Percentiles rank a stretch among this genome's conserved stretches.
Evolutionary conservation across 345 rosid species (phyloP).

Genomic region (Diplotaxis tenuifolia): DNA sequence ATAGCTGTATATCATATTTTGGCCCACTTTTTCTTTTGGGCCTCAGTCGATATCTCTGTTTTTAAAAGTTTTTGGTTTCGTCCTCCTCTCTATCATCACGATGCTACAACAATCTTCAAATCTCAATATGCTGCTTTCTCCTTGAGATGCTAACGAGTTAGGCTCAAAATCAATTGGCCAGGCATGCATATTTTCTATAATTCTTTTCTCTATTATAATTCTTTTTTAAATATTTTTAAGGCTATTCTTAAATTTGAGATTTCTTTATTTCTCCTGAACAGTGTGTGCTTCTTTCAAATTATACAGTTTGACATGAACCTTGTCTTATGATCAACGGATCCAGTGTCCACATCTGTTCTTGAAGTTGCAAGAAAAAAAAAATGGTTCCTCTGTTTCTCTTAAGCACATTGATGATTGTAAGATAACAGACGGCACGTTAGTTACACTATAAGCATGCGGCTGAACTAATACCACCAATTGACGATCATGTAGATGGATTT

Average conservation of each 20-base stretch:
- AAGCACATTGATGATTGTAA: too few relatives aligned
- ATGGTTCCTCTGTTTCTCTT: too few relatives aligned
- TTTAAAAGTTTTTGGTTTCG: too few relatives aligned
- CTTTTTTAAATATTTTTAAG: background rate
- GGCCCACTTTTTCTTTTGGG: too few relatives aligned
- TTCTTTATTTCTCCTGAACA: background rate
- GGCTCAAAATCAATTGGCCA: background rate
- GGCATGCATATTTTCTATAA: background rate
- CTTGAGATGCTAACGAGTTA: slow-evolving; percentile 1
- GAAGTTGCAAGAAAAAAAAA: too few relatives aligned
- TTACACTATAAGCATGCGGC: too few relatives aligned
- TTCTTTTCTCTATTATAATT: background rate
- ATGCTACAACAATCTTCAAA: background rate
- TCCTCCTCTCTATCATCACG: background rate
- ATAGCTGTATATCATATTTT: too few relatives aligned
- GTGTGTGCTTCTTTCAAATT: background rate
- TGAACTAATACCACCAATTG: background rate
- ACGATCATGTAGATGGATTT: background rate
- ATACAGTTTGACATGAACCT: background rate
- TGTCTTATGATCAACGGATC: too few relatives aligned
- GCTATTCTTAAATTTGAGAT: background rate
- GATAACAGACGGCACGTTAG: too few relatives aligned
- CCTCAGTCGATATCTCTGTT: too few relatives aligned
- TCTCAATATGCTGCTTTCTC: background rate
- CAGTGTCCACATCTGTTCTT: too few relatives aligned